phyloP scores from a whole-genome alignment of 176 grass and related monocot genomes.

The Avena eriantha region DNA sequence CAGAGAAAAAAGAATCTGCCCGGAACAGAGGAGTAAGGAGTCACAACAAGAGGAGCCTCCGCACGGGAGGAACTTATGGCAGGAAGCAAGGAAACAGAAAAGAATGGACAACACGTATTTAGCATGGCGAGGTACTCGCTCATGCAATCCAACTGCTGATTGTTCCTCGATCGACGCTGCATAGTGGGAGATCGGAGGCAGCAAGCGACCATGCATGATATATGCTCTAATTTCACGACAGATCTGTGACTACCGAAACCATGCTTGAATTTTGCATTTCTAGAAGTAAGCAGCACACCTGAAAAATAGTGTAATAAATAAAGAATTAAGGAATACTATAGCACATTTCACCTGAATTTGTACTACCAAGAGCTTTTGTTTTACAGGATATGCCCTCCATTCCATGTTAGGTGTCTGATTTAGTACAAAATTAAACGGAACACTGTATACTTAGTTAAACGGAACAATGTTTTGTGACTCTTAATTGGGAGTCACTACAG shows the following conservation, averaged over 20 bases:
- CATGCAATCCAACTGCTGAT: conserved; percentile 59
- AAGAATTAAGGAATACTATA: not conserved
- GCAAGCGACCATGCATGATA: conserved; percentile 37
- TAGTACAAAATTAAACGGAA: not conserved
- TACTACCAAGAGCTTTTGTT: not conserved
- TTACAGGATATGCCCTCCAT: not conserved
- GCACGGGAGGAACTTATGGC: conserved; percentile 29
- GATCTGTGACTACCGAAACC: not conserved
- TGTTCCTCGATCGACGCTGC: conserved; percentile 41
- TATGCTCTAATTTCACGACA: conserved; percentile 14
- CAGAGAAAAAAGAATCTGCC: not conserved
- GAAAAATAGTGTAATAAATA: not conserved
- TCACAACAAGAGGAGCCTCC: conserved; percentile 51
- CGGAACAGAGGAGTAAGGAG: conserved; percentile 23
- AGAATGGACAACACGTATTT: conserved; percentile 59
- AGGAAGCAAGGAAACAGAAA: conserved; percentile 50
- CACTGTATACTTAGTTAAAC: not conserved
- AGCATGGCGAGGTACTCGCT: conserved; percentile 41
- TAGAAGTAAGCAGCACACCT: not conserved
- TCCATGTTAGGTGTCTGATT: not conserved
- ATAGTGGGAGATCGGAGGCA: conserved; percentile 4
- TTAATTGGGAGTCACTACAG: too few species aligned
- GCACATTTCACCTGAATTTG: not conserved
- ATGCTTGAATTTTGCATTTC: not conserved
- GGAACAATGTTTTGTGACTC: not conserved